phyloP scores from a whole-genome alignment of 2,329 filamentous ascomycete species.

The Talaromyces sp. region DNA sequence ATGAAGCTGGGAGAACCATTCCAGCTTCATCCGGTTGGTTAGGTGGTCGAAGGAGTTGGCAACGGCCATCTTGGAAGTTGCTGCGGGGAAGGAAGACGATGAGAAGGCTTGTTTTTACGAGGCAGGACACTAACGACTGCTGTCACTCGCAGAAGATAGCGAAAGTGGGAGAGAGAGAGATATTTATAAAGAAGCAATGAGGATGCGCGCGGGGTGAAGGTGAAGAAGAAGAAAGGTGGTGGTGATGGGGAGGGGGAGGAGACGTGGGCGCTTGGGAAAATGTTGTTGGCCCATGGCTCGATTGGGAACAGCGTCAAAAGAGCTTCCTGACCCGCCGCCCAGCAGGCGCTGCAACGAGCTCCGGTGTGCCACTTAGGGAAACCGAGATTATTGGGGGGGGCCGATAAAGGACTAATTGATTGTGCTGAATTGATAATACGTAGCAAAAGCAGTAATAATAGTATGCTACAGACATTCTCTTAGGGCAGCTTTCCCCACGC shows the following conservation, averaged over 20 bases:
- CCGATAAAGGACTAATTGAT: neutral
- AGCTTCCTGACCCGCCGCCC: neutral
- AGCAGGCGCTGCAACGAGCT: neutral
- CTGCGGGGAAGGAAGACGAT: neutral
- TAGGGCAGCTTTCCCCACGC: neutral
- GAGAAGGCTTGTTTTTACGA: neutral
- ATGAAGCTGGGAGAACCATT: constrained; percentile 75
- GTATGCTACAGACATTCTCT: neutral
- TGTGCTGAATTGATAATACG: neutral
- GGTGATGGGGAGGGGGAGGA: constrained; percentile 11
- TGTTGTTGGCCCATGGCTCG: constrained; percentile 26
- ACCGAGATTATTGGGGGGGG: neutral
- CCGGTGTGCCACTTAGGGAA: constrained; percentile 12
- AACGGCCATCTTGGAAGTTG: constrained; percentile 9
- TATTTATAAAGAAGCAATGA: neutral
- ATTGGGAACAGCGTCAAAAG: constrained; percentile 10
- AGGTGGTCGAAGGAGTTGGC: constrained; percentile 72
- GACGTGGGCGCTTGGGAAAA: constrained; percentile 30
- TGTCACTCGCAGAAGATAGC: neutral
- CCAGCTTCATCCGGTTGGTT: constrained; percentile 66
- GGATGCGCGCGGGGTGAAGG: constrained; percentile 9
- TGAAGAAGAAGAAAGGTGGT: constrained; percentile 16
- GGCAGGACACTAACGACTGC: neutral
- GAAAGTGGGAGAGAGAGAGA: neutral
- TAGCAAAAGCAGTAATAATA: neutral